These are phyloP conservation scores for Metarhizium humberi DNA, from an alignment of 2,329 filamentous ascomycete genomes.

Conservation along the genomic window DNA sequence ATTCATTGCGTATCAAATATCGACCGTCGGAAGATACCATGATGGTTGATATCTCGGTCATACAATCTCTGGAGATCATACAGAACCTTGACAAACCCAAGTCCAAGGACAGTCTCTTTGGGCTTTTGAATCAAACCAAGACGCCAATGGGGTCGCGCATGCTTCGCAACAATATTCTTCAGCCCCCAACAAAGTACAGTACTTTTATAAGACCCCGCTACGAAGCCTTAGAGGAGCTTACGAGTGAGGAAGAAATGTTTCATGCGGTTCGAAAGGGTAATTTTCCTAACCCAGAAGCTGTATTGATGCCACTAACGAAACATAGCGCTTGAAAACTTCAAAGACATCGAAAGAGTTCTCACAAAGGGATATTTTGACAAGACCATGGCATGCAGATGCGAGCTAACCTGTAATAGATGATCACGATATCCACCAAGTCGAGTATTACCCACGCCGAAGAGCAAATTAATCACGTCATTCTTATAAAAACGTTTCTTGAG, in stretches of 20 bases:
- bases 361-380: conserved; percentile 46
- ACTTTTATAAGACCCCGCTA: conserved; percentile 63
- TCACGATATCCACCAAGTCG: conserved; percentile 59
- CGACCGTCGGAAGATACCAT: conserved; percentile 85
- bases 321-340: conserved; percentile 61
- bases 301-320: background rate
- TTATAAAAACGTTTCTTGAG: conserved; percentile 73
- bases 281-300: background rate
- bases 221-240: conserved; percentile 75
- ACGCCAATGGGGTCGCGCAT: conserved; percentile 86
- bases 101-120: conserved; percentile 76
- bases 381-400: background rate
- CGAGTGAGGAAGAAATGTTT: conserved; percentile 78
- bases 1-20: conserved; percentile 61
- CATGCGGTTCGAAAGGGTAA: conserved; percentile 60
- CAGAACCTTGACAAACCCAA: conserved; percentile 73
- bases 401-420: conserved; percentile 43
- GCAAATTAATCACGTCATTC: conserved; percentile 76
- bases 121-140: conserved; percentile 71
- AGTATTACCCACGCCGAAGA: conserved; percentile 66
- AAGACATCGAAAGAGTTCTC: conserved; percentile 72
- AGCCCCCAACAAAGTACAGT: conserved; percentile 66
- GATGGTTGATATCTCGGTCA: conserved; percentile 89
- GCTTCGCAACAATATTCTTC: conserved; percentile 76
- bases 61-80: conserved; percentile 79